Conservation (phyloP, 371 early-diverging fungal species). For the Basidiobolus heterosporus region DNA sequence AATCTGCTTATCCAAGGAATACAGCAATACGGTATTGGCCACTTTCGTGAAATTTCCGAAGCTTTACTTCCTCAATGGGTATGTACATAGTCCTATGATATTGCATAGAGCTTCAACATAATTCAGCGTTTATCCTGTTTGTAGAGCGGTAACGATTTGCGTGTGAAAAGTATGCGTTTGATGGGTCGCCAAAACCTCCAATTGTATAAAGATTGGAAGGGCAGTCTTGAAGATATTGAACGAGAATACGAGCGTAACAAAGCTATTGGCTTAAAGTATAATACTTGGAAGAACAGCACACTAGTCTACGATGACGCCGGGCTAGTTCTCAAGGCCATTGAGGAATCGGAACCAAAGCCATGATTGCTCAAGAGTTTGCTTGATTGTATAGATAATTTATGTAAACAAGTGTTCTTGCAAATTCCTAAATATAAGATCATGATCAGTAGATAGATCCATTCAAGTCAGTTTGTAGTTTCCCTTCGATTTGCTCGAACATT, state of each 20-base stretch:
- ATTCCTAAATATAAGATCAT: no score
- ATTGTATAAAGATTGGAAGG: constrained; percentile 72
- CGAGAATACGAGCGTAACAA: constrained; percentile 64
- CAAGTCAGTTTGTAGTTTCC: no score
- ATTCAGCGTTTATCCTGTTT: neutral
- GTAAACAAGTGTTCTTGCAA: no score
- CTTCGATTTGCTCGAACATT: no score
- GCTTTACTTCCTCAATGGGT: constrained; percentile 68
- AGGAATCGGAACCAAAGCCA: constrained; percentile 1
- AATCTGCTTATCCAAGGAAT: constrained; percentile 60
- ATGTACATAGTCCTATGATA: constrained; percentile 6
- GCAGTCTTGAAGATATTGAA: constrained; percentile 44
- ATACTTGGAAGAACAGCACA: constrained; percentile 65
- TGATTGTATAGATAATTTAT: no score
- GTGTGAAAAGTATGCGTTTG: constrained; percentile 66
- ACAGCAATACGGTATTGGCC: constrained; percentile 71
- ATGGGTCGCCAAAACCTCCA: constrained; percentile 81
- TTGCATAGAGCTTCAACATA: neutral
- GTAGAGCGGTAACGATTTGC: constrained; percentile 63
- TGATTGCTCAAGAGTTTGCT: no score
- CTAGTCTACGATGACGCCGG: constrained; percentile 78
- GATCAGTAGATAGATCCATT: no score
- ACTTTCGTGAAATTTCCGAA: constrained; percentile 72
- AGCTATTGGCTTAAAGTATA: constrained; percentile 53
- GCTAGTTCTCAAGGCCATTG: constrained; percentile 36